phyloP scores from a whole-genome alignment of 2,329 filamentous ascomycete species.

The Phialocephala subalpina region DNA sequence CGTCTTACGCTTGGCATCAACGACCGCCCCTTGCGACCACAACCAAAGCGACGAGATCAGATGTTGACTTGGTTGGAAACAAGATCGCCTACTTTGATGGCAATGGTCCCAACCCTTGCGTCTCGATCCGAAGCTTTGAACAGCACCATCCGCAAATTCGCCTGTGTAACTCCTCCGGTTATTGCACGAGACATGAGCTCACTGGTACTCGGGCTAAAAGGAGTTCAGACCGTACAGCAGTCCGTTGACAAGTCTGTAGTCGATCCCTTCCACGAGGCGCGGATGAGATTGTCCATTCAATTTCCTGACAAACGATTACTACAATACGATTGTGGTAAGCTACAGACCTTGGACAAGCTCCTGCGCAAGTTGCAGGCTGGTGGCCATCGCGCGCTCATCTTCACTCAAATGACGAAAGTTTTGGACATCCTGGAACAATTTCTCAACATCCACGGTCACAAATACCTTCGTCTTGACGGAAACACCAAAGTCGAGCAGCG shows the following conservation, averaged over 20 bases:
- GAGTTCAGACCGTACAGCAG: constrained; percentile 64
- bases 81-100: constrained; percentile 67
- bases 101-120: constrained; percentile 77
- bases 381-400: constrained; percentile 94
- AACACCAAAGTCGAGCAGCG: constrained; percentile 95
- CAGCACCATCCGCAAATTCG: constrained; percentile 83
- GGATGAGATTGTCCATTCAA: constrained; percentile 91
- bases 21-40: constrained; percentile 64
- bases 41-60: constrained; percentile 66
- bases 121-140: constrained; percentile 78
- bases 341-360: constrained; percentile 87
- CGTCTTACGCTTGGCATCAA: constrained; percentile 71
- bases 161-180: constrained; percentile 89
- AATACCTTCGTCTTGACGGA: constrained; percentile 96
- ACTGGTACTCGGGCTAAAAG: constrained; percentile 69
- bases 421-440: constrained; percentile 98
- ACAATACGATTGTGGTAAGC: constrained; percentile 97
- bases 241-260: constrained; percentile 64
- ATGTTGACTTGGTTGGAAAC: constrained; percentile 80
- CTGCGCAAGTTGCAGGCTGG: constrained; percentile 87
- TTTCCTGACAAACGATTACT: constrained; percentile 97
- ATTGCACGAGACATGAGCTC: constrained; percentile 80
- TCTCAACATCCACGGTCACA: constrained; percentile 96
- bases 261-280: constrained; percentile 93
- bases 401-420: constrained; percentile 99